A percentile compares a stretch with the other conserved stretches of the same genome.
phyloP scores from a whole-genome alignment of 2,329 filamentous ascomycete species.

The Lasiodiplodia sp. region DNA sequence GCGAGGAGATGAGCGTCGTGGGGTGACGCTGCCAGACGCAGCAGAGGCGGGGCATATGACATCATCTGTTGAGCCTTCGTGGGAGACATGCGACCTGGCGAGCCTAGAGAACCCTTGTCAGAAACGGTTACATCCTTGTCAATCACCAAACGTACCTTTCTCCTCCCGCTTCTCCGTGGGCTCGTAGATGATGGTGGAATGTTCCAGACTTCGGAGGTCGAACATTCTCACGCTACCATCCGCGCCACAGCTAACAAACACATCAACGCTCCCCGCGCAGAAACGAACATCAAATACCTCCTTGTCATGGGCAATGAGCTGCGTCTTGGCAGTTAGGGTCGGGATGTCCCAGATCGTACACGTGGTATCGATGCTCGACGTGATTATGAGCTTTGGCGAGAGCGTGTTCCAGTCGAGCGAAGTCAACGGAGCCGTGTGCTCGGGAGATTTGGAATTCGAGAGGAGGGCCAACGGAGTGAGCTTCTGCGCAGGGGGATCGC shows the following conservation, averaged over 20 bases:
- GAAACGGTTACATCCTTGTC: conserved; percentile 30
- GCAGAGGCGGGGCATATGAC: conserved; percentile 67
- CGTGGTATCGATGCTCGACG: conserved; percentile 97
- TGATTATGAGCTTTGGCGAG: conserved; percentile 92
- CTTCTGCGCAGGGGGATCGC: conserved; percentile 72
- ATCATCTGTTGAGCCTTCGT: conserved; percentile 80
- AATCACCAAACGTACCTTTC: conserved; percentile 45
- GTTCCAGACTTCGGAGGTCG: conserved; percentile 92
- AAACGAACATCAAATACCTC: conserved; percentile 99
- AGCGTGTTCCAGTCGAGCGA: conserved; percentile 98
- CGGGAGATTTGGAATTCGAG: conserved; percentile 97
- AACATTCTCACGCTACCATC: conserved; percentile 99
- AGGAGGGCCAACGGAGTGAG: conserved; percentile 90
- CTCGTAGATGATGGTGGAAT: conserved; percentile 99
- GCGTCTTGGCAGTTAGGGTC: conserved; percentile 95
- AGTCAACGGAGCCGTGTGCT: conserved; percentile 95
- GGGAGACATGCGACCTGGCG: conserved; percentile 68
- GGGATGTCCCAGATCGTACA: conserved; percentile 99
- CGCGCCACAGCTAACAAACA: conserved; percentile 96
- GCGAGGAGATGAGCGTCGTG: conserved; percentile 95
- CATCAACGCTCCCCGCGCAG: conserved; percentile 97
- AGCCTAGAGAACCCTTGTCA: conserved; percentile 39
- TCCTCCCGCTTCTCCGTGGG: conserved; percentile 78
- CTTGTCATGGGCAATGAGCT: conserved; percentile 97
- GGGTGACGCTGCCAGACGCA: conserved; percentile 87